Evolutionary conservation across 495 filamentous ascomycete species (phyloP).

Genomic region (Penicillium alfredii): DNA sequence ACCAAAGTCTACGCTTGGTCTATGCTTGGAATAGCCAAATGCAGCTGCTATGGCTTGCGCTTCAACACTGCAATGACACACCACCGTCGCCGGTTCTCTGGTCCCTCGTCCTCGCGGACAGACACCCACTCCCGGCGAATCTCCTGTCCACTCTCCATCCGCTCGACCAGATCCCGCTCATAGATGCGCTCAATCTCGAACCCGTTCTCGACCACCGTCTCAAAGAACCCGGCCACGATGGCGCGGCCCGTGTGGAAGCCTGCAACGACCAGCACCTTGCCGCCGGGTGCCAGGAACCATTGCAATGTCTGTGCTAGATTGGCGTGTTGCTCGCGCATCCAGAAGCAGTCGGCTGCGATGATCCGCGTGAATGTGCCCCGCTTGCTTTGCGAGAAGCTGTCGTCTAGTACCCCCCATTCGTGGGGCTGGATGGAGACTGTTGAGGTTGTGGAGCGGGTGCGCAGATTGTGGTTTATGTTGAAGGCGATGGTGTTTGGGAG

Average conservation of each 20-base stretch:
- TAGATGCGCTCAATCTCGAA: conserved; percentile 64
- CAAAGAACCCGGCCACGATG: conserved; percentile 69
- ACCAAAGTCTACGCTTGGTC: no score
- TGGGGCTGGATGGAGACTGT: conserved; percentile 53
- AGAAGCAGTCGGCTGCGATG: conserved; percentile 77
- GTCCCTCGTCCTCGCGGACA: conserved; percentile 54
- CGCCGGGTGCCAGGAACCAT: conserved; percentile 59
- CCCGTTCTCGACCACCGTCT: conserved; percentile 48
- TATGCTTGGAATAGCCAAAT: no score
- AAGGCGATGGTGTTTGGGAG: conserved; percentile 54
- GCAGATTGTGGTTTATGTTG: conserved; percentile 57
- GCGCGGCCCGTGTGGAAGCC: conserved; percentile 81
- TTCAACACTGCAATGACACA: conserved; percentile 63
- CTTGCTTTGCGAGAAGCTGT: conserved; percentile 47
- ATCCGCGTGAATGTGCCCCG: conserved; percentile 61
- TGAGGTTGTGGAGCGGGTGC: conserved; percentile 12
- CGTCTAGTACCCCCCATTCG: conserved; percentile 61
- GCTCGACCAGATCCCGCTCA: conserved; percentile 65
- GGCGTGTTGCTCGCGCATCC: conserved; percentile 74
- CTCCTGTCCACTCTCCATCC: conserved; percentile 42
- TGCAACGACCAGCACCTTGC: conserved; percentile 60
- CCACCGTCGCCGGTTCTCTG: conserved; percentile 67
- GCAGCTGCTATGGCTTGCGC: no score
- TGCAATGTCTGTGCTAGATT: conserved; percentile 64
- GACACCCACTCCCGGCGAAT: conserved; percentile 58